A percentile compares a stretch with the other conserved stretches of the same genome.
phyloP scores from a whole-genome alignment of 2,329 filamentous ascomycete species.

The Penicillium hordei region DNA sequence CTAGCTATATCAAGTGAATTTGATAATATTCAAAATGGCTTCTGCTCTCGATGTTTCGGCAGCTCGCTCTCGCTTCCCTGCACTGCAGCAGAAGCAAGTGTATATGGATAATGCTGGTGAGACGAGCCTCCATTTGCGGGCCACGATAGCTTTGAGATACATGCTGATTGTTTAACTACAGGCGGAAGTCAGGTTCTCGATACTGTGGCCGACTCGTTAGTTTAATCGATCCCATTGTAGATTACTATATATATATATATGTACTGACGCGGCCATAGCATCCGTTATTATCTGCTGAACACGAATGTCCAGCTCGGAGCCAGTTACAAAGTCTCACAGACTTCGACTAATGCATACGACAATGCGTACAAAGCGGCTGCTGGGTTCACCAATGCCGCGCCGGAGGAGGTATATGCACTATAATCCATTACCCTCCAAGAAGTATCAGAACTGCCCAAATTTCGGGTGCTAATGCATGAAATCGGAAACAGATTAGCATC shows the following conservation, averaged over 20 bases:
- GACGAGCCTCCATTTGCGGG: not conserved
- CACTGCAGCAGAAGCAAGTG: constrained; percentile 64
- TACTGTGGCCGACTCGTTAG: constrained; percentile 65
- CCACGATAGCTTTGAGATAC: not conserved
- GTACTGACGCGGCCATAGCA: constrained; percentile 41
- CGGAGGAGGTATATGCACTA: constrained; percentile 56
- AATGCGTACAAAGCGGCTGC: constrained; percentile 65
- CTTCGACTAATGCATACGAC: constrained; percentile 60
- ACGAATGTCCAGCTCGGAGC: constrained; percentile 76
- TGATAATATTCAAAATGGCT: constrained; percentile 21
- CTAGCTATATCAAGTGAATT: not conserved
- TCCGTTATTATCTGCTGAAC: constrained; percentile 64
- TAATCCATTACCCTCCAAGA: not conserved
- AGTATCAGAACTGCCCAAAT: not conserved
- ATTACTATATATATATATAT: not conserved
- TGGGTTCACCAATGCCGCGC: constrained; percentile 66
- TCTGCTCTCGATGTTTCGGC: constrained; percentile 55
- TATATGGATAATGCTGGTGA: constrained; percentile 68
- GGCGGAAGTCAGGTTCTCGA: constrained; percentile 71
- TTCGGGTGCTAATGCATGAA: not conserved
- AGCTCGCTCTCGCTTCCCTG: constrained; percentile 65
- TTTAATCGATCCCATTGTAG: constrained; percentile 3
- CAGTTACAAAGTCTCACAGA: constrained; percentile 61
- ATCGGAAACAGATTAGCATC: constrained; percentile 40
- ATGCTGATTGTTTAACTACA: not conserved